Percentiles rank a stretch among this genome's conserved stretches.
These are phyloP conservation scores for Macaranga tanarius DNA, from an alignment of 441 rosid species.

Conservation along the genomic window DNA sequence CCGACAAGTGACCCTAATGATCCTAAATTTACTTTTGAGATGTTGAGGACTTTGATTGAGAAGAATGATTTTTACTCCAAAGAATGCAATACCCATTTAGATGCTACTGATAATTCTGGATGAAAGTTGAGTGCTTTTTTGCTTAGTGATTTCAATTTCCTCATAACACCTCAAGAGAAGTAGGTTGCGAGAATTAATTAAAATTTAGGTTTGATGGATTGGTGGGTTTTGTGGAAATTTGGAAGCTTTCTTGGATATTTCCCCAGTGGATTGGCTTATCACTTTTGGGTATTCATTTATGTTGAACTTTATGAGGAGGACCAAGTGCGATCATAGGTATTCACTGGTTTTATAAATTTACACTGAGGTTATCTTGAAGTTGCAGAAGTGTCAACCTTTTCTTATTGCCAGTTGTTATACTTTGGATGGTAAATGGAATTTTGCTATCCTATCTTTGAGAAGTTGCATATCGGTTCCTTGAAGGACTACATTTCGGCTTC, in stretches of 20 bases:
- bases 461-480: neutral
- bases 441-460: neutral
- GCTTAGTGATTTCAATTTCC: neutral
- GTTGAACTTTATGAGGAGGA: neutral
- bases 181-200: neutral
- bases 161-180: neutral
- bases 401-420: neutral
- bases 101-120: neutral
- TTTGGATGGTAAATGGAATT: neutral
- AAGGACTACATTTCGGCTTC: conserved; percentile 3
- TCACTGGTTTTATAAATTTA: neutral
- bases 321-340: no score
- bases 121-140: neutral
- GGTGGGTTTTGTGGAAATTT: neutral
- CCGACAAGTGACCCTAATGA: conserved; percentile 47
- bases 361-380: neutral
- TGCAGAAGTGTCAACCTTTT: neutral
- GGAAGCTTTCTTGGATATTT: neutral
- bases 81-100: conserved; percentile 18
- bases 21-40: conserved; percentile 36
- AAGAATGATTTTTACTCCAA: conserved; percentile 15
- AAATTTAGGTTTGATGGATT: neutral
- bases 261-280: neutral
- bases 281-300: neutral
- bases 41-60: conserved; percentile 36